These are phyloP conservation scores for Russula brevipes DNA, from an alignment of 768 basidiomycete genomes.

Conservation along the genomic window DNA sequence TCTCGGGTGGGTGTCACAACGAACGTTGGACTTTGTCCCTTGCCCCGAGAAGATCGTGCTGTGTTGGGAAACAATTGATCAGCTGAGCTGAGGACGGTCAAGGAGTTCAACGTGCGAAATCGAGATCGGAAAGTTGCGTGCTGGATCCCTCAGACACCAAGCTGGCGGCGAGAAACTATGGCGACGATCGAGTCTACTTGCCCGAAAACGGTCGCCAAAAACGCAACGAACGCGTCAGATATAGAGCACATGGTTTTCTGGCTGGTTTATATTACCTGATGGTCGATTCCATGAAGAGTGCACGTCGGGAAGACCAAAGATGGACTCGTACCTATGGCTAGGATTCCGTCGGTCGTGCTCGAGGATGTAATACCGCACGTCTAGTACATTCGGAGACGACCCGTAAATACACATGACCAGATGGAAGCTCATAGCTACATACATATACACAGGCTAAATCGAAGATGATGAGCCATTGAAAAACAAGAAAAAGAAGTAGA, in stretches of 20 bases:
- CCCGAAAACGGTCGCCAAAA: background rate
- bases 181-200: background rate
- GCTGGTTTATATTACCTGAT: background rate
- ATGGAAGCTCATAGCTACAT: background rate
- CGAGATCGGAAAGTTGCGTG: too few species aligned
- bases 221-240: background rate
- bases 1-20: too few species aligned
- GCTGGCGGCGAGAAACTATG: background rate
- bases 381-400: too few species aligned
- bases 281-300: background rate
- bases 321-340: background rate
- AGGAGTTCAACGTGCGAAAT: too few species aligned
- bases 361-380: too few species aligned
- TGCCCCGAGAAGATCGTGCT: too few species aligned
- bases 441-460: background rate
- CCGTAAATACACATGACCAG: background rate
- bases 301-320: background rate
- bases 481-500: too few species aligned
- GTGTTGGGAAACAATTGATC: too few species aligned
- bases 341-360: background rate
- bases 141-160: too few species aligned
- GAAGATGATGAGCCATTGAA: too few species aligned
- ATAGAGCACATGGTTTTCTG: background rate
- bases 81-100: too few species aligned
- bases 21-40: too few species aligned